Percentiles rank a stretch among this genome's conserved stretches.
Conservation (phyloP, 176 grass and related monocot species). For the Tillandsia leiboldiana region DNA sequence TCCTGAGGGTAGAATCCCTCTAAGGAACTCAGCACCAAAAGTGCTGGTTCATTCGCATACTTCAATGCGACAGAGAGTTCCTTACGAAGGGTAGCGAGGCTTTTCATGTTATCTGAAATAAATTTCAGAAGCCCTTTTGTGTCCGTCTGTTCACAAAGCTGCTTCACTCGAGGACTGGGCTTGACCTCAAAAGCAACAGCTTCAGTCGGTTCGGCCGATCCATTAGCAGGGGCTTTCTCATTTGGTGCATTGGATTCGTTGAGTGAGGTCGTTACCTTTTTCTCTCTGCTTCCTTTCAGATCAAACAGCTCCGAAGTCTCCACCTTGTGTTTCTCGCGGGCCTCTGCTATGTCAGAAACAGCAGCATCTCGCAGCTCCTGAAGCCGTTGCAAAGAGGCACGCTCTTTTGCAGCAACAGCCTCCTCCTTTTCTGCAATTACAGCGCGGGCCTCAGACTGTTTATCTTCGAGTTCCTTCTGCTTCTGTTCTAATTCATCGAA, state of each 20-base stretch:
- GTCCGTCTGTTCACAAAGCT: slow-evolving; percentile 84
- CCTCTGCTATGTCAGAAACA: slow-evolving; percentile 60
- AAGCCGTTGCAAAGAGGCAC: slow-evolving; percentile 44
- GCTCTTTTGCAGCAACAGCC: slow-evolving; percentile 55
- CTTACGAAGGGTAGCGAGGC: slow-evolving; percentile 44
- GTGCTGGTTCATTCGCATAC: slow-evolving; percentile 75
- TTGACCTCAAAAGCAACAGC: slow-evolving; percentile 37
- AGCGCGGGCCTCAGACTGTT: slow-evolving; percentile 30
- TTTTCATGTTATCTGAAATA: slow-evolving; percentile 68
- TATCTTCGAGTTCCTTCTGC: slow-evolving; percentile 48
- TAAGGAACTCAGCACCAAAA: slow-evolving; percentile 71
- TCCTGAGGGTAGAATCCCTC: slow-evolving; percentile 65
- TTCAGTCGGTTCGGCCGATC: slow-evolving; percentile 33
- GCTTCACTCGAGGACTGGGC: slow-evolving; percentile 47
- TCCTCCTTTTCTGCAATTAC: slow-evolving; percentile 65
- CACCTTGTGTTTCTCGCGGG: slow-evolving; percentile 65
- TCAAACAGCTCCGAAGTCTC: slow-evolving; percentile 59
- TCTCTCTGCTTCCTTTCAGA: slow-evolving; percentile 52
- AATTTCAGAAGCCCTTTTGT: slow-evolving; percentile 67
- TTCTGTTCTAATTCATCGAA: slow-evolving; percentile 64
- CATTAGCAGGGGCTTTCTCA: slow-evolving; percentile 45
- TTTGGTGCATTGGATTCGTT: slow-evolving; percentile 51
- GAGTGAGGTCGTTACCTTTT: slow-evolving; percentile 59
- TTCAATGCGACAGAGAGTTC: slow-evolving; percentile 66
- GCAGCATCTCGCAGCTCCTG: slow-evolving; percentile 65